These are phyloP conservation scores for Leucosporidium creatinivorum DNA, from an alignment of 768 basidiomycete species.

Conservation along the genomic window DNA sequence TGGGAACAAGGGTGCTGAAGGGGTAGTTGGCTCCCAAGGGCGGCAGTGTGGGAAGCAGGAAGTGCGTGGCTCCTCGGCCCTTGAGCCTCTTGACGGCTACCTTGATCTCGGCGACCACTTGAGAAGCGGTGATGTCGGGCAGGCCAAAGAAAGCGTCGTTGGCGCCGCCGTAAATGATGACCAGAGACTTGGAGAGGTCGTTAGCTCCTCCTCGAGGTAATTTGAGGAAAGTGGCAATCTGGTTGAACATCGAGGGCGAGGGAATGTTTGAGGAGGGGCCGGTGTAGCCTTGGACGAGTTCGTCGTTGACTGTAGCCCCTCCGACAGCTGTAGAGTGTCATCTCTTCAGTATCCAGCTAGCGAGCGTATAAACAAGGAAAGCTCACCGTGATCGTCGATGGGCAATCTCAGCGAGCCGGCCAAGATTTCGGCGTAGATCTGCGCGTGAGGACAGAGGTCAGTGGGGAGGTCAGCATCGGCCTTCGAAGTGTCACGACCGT, in stretches of 20 bases:
- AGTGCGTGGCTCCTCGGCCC: constrained; percentile 3
- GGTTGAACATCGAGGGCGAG: constrained; percentile 9
- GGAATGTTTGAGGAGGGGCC: constrained; percentile 4
- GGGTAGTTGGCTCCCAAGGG: constrained; percentile 6
- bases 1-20: background rate
- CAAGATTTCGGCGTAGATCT: constrained; percentile 7
- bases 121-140: background rate
- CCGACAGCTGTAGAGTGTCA: constrained; percentile 2
- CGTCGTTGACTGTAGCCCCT: constrained; percentile 8
- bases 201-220: background rate
- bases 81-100: background rate
- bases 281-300: constrained; percentile 6
- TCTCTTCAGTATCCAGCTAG: too few species aligned
- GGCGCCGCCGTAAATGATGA: constrained; percentile 12
- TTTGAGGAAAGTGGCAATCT: background rate
- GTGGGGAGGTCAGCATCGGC: too few species aligned
- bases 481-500: too few species aligned
- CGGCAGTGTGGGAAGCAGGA: constrained; percentile 7
- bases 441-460: background rate
- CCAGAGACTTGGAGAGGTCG: background rate
- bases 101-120: background rate
- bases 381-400: background rate
- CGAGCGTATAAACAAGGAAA: too few species aligned
- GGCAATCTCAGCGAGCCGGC: background rate
- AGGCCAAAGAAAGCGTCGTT: constrained; percentile 9